phyloP scores from a whole-genome alignment of 1,139 yeast genomes.

The Magnusiomyces starmeri region DNA sequence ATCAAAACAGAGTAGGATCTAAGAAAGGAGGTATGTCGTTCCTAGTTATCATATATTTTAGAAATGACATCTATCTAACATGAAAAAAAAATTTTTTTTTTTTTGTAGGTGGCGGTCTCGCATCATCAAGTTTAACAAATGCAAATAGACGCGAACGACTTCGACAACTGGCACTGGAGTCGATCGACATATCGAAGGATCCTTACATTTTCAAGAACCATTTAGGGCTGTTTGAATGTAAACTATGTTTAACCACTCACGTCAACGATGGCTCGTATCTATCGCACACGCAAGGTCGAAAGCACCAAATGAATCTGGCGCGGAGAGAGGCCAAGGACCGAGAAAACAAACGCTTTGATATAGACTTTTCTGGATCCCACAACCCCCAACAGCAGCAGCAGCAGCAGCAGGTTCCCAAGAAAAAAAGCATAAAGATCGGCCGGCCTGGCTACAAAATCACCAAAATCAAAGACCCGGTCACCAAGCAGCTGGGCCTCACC shows the following conservation, averaged over 20 bases:
- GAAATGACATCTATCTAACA: not conserved
- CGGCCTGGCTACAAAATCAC: constrained; percentile 60
- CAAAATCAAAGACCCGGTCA: constrained; percentile 57
- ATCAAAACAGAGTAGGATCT: constrained; percentile 51
- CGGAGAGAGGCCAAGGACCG: constrained; percentile 40
- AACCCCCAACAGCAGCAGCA: no score
- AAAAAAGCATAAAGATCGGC: constrained; percentile 54
- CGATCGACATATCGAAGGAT: constrained; percentile 57
- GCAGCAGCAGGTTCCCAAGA: constrained; percentile 23
- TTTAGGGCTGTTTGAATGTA: constrained; percentile 68
- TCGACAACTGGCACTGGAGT: constrained; percentile 54
- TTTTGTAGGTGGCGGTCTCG: constrained; percentile 55
- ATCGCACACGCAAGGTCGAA: constrained; percentile 71
- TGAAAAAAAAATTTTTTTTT: not conserved
- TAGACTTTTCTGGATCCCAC: constrained; percentile 8
- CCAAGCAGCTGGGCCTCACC: constrained; percentile 53
- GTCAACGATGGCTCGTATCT: constrained; percentile 67
- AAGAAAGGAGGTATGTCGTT: constrained; percentile 42
- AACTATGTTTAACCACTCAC: constrained; percentile 69
- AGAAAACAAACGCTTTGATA: constrained; percentile 15
- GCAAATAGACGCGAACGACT: constrained; percentile 59
- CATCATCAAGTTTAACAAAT: constrained; percentile 59
- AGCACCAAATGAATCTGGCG: constrained; percentile 64
- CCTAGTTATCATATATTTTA: constrained; percentile 16
- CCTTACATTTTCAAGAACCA: constrained; percentile 75